Base-by-base conservation (phyloP, 345 rosid genomes). In the Salix koriyanagi region DNA sequence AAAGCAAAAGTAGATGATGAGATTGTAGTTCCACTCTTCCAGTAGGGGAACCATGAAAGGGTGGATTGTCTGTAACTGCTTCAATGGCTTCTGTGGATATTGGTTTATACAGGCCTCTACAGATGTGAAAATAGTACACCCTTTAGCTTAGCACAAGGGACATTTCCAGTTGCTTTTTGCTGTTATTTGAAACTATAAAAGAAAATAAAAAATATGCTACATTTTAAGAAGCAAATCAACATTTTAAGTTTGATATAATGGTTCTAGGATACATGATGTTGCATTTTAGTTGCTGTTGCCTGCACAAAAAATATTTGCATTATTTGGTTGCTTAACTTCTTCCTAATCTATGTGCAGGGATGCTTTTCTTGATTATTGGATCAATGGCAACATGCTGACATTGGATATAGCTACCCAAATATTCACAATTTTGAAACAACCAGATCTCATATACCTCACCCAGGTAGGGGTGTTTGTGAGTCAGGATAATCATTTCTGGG, bases 361-460 rank as follows among this genome's bases (percentile, higher is more conserved):
- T 75, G 94, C 94, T 39, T 91, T 95, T 86, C 73, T 91, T 82
- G 87, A 89, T 77, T 93, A 89, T 79, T 95, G 97, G 99, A 71
- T 91, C 74, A 85, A 88, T 58, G 88, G 92, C 32, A 91, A 84
- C 84, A 85, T 95, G 89, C 83, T 95, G 84, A 90, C 93, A 30
- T 76, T 83, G 91, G 97, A 90, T 88, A 83, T 84, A 58, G 91
- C 94, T 1, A 90, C 97, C 74, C 97, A 91, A 81, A 83, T 93
- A 42, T 96, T 69, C 80, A 86, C 83, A 76, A 90, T 91, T 80
- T 83, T 95, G 60, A 95, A 93, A 85, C 93, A 89, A 79, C 89
- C 88, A 41, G 86, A 90, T 68, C 86, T 88, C 84, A 91, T 82
- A 52, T 89, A 84, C 77, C 89, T 95, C 67, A 84, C 79, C 37